Conservation (phyloP, 129 eudicot genomes). For the Pulicaria dysenterica region DNA sequence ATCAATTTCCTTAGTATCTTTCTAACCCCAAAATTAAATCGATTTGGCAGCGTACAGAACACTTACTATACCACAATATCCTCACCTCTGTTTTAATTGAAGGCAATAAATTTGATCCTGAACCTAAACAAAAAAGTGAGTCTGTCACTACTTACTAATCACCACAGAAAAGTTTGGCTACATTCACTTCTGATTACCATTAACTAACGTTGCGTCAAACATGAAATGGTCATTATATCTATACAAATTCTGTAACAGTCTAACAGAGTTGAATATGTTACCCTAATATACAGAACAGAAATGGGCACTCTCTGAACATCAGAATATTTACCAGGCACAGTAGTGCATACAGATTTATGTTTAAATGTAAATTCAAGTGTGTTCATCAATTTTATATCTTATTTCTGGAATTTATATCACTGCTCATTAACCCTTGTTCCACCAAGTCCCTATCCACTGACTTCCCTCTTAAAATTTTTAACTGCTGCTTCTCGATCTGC, state of each 20-base stretch:
- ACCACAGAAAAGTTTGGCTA: background rate
- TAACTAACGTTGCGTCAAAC: background rate
- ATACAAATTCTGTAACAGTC: background rate
- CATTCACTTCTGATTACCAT: background rate
- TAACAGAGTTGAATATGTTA: background rate
- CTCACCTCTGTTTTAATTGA: background rate
- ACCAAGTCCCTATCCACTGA: background rate
- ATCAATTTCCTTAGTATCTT: background rate
- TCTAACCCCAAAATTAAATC: background rate
- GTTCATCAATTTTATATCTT: background rate
- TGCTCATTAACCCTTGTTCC: background rate
- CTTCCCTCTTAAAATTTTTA: background rate
- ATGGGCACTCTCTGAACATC: background rate
- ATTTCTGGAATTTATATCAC: background rate
- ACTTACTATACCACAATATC: background rate
- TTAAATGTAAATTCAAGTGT: background rate
- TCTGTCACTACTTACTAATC: background rate
- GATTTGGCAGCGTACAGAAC: background rate
- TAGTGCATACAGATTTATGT: background rate
- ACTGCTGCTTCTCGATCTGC: background rate
- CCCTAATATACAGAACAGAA: background rate
- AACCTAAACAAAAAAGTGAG: background rate
- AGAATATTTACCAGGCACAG: background rate
- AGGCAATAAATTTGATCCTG: background rate
- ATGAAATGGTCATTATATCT: background rate